Conservation (phyloP, 208 protist species). For the Endotrypanum monterogeii region DNA sequence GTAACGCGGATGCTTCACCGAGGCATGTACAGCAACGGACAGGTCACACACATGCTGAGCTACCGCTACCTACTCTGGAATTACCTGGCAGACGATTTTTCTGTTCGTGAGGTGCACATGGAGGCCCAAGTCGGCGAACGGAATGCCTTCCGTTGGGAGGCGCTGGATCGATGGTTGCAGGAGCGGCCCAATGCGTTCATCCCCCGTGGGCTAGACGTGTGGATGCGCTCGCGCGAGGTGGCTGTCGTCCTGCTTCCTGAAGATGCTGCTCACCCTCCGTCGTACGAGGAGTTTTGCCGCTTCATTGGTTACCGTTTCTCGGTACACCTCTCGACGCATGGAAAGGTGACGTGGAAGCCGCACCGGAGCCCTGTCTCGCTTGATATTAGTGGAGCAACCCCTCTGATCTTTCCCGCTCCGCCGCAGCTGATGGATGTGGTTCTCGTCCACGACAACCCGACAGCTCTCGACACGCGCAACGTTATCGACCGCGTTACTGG, state of each 20-base stretch:
- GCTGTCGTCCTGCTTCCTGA: conserved; percentile 75
- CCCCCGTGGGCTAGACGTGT: conserved; percentile 36
- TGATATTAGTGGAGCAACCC: conserved; percentile 31
- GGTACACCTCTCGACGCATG: conserved; percentile 46
- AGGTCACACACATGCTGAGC: conserved; percentile 66
- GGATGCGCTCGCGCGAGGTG: conserved; percentile 55
- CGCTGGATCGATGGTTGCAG: conserved; percentile 76
- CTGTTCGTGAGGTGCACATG: conserved; percentile 53
- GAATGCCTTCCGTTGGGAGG: conserved; percentile 66
- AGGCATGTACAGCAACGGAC: conserved; percentile 81
- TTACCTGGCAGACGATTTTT: conserved; percentile 63
- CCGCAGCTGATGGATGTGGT: conserved; percentile 53
- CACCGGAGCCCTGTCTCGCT: conserved; percentile 31
- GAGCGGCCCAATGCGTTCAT: conserved; percentile 47
- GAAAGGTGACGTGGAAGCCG: conserved; percentile 43
- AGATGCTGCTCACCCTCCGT: conserved; percentile 37
- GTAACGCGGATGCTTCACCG: conserved; percentile 80
- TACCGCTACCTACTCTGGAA: conserved; percentile 83
- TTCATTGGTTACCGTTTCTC: conserved; percentile 79
- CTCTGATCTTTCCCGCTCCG: conserved; percentile 18
- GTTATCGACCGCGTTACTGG: conserved; percentile 64
- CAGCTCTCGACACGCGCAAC: conserved; percentile 43
- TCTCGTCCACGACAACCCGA: conserved; percentile 53
- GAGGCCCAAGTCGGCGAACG: conserved; percentile 70
- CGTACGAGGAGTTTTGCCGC: conserved; percentile 63